Base-by-base conservation (phyloP, 495 filamentous ascomycete species). In the Penicillium antarcticum region DNA sequence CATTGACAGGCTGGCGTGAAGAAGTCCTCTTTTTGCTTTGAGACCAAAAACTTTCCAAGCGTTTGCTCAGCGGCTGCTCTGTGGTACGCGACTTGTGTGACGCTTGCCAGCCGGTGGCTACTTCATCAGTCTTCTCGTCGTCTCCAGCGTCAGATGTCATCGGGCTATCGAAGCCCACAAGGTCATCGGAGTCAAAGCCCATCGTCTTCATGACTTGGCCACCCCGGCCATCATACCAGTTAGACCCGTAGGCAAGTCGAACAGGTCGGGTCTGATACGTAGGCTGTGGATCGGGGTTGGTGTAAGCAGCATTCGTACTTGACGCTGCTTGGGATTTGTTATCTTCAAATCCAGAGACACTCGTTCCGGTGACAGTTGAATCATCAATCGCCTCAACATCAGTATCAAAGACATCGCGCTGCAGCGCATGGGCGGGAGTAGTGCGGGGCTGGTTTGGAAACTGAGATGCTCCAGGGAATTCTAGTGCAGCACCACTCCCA, bases 341-440 rank as follows among this genome's bases (percentile, higher is more conserved):
- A 26, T 75, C 72, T 40, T 74, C 70, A 46, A 48, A 53, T 10
- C 65, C 71, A 7, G 62, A 59, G 7, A 74, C 55, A 52, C 74
- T 77, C 8, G 68, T 74, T 10, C 63, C 71, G 1, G 68, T 69
- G 47, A 77, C 64, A 7, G 74, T 77, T 7, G 74, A 75, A 56
- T 77, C 74, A 61, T 77, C 74, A 5, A 72, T 58, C 4, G 64
- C 72, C 42, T 77, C 74, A 7, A 74, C 71, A 46, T 77, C 74
- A 0, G 74, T 77, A 49, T 77, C 74, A 45, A 77, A 77, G 38
- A 62, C 57, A 46, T 73, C 71, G 41, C 63, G 65, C 19, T 65
- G 62, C 13, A 21, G 46, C 32, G 41, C 52, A 48, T 59, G 58
- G 45, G 59, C 58, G 21, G 40, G 33, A 14, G 51, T 19, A 29